A percentile compares a stretch with the other conserved stretches of the same genome.
Evolutionary conservation across 805 yeast species (phyloP).

Genomic region (Candida ulmi): DNA sequence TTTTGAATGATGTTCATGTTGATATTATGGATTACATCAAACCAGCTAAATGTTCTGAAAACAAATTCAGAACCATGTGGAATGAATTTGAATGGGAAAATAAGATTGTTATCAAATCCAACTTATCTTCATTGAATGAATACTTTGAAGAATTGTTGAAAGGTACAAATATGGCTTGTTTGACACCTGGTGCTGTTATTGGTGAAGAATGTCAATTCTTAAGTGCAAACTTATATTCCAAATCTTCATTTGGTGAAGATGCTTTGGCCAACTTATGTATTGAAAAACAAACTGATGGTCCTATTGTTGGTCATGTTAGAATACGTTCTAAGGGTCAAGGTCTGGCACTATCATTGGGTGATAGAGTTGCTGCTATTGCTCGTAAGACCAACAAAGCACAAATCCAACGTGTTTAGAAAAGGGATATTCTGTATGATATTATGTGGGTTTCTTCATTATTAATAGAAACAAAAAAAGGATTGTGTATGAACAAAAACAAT

Average conservation of each 20-base stretch:
- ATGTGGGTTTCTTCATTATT: neutral
- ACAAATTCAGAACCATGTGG: constrained; percentile 96
- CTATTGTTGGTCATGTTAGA: constrained; percentile 89
- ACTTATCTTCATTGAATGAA: constrained; percentile 58
- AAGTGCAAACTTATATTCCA: constrained; percentile 90
- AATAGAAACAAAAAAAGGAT: neutral
- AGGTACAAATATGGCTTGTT: constrained; percentile 90
- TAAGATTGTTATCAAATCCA: constrained; percentile 83
- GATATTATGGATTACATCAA: constrained; percentile 97
- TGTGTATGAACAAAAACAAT: neutral
- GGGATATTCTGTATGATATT: neutral
- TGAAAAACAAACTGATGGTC: constrained; percentile 71
- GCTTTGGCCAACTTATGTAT: constrained; percentile 94
- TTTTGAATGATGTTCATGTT: constrained; percentile 89
- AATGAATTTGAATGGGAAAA: constrained; percentile 99
- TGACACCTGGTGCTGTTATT: constrained; percentile 87
- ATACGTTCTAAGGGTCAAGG: constrained; percentile 98
- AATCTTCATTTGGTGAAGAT: constrained; percentile 94
- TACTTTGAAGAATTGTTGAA: constrained; percentile 71
- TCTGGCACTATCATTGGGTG: constrained; percentile 90
- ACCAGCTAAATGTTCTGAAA: constrained; percentile 88
- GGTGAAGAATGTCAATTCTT: constrained; percentile 88
- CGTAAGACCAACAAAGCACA: constrained; percentile 42
- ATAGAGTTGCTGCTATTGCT: constrained; percentile 81
- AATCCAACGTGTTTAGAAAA: constrained; percentile 25